Evolutionary conservation across 179 eudicot species (phyloP).

Genomic region (Gypsophila paniculata): DNA sequence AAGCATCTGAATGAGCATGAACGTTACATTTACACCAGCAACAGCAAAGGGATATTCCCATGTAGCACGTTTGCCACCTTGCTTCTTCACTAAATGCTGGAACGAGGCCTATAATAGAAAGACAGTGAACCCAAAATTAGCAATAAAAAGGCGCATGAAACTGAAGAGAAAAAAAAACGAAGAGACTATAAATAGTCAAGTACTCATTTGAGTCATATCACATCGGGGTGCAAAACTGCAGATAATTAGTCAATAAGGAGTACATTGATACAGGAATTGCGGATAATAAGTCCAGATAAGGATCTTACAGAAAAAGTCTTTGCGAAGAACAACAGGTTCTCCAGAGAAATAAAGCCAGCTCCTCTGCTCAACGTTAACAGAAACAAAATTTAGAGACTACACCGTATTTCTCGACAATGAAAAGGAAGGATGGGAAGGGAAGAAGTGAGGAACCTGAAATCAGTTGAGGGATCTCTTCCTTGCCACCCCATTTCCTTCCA

Average conservation of each 20-base stretch:
- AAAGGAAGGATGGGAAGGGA: constrained; percentile 10
- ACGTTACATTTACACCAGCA: constrained; percentile 87
- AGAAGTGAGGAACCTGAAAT: constrained; percentile 54
- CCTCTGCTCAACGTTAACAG: constrained; percentile 51
- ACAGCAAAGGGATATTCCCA: constrained; percentile 97
- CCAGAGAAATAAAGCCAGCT: constrained; percentile 88
- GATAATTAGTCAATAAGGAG: too few relatives aligned
- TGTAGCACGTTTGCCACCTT: constrained; percentile 59
- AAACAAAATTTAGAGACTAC: constrained; percentile 4
- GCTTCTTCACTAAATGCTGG: constrained; percentile 55
- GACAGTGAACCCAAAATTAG: not conserved
- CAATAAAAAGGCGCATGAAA: not conserved
- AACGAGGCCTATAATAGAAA: constrained; percentile 56
- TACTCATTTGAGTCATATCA: too few relatives aligned
- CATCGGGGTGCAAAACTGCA: too few relatives aligned
- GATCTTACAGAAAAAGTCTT: constrained; percentile 68
- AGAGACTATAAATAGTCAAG: too few relatives aligned
- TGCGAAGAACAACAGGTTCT: constrained; percentile 80
- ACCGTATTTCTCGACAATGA: not conserved
- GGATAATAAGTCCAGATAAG: constrained; percentile 4
- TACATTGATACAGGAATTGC: not conserved
- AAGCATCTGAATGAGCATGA: constrained; percentile 87
- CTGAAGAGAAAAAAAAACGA: not conserved
- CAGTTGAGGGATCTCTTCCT: constrained; percentile 89
- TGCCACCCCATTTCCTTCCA: constrained; percentile 99